These are phyloP conservation scores for Podospora appendiculata DNA, from an alignment of 495 filamentous ascomycete genomes.

Conservation along the genomic window DNA sequence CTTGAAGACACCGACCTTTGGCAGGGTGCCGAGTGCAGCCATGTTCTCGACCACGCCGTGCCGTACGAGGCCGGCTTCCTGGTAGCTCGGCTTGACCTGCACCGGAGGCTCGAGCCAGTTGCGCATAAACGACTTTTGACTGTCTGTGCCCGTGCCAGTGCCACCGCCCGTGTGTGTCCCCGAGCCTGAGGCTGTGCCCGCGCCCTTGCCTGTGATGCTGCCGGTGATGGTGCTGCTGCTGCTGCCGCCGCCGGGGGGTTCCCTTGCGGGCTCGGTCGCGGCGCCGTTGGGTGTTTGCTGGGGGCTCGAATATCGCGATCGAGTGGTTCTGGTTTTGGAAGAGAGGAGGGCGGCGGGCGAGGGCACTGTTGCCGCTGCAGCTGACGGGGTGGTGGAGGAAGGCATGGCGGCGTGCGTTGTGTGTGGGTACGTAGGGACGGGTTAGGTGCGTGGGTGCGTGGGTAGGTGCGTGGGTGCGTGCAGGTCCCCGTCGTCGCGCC, in stretches of 20 bases:
- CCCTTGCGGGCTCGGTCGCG: constrained; percentile 12
- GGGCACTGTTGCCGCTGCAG: not conserved
- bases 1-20: constrained; percentile 41
- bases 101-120: constrained; percentile 67
- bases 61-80: constrained; percentile 55
- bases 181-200: not conserved
- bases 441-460: too few species aligned
- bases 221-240: not conserved
- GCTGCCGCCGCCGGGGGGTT: constrained; percentile 17
- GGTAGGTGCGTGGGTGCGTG: too few species aligned
- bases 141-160: constrained; percentile 13
- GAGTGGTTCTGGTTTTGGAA: constrained; percentile 30
- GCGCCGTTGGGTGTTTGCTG: constrained; percentile 24
- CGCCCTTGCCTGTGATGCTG: not conserved
- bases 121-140: constrained; percentile 34
- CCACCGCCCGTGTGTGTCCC: not conserved
- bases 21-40: constrained; percentile 58
- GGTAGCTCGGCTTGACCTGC: constrained; percentile 60
- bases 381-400: not conserved
- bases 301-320: constrained; percentile 51
- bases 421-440: too few species aligned
- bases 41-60: constrained; percentile 62
- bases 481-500: too few species aligned
- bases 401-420: too few species aligned
- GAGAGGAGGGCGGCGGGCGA: constrained; percentile 22